Conservation (phyloP, 352 stramenopile genomes). For the Thalassiosira mediterranea region DNA sequence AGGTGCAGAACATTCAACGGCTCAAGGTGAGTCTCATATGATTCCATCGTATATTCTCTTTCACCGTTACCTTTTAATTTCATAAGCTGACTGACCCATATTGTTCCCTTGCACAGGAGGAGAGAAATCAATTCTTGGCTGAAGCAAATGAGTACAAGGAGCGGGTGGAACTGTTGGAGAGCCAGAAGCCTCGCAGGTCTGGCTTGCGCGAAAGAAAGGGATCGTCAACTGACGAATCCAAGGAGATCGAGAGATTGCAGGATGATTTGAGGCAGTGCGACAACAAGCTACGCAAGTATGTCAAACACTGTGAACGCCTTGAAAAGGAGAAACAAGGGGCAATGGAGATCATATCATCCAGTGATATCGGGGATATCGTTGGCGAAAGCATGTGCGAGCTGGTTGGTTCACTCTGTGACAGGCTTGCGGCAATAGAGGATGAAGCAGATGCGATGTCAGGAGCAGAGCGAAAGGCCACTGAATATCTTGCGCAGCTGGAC, state of each 20-base stretch:
- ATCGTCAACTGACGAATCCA: slow-evolving; percentile 22
- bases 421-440: slow-evolving; percentile 67
- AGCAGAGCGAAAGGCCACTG: slow-evolving; percentile 44
- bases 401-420: slow-evolving; percentile 67
- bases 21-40: slow-evolving; percentile 77
- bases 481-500: slow-evolving; percentile 58
- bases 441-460: slow-evolving; percentile 62
- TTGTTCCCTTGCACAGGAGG: slow-evolving; percentile 17
- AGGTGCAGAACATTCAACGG: slow-evolving; percentile 72
- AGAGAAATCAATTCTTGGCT: slow-evolving; percentile 42
- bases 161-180: slow-evolving; percentile 47
- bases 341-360: slow-evolving; percentile 57
- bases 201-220: slow-evolving; percentile 32
- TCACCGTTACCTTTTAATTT: too few species aligned
- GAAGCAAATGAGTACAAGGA: slow-evolving; percentile 57
- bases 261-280: slow-evolving; percentile 75
- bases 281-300: slow-evolving; percentile 80
- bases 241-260: slow-evolving; percentile 61
- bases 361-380: slow-evolving; percentile 52
- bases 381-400: slow-evolving; percentile 67
- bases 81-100: slow-evolving; percentile 16
- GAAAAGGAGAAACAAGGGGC: slow-evolving; percentile 74
- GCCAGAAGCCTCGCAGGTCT: slow-evolving; percentile 29
- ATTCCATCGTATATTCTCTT: slow-evolving; percentile 5
- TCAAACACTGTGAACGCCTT: slow-evolving; percentile 67